Conservation (phyloP, 805 yeast genomes). For the Candida insectorum region DNA sequence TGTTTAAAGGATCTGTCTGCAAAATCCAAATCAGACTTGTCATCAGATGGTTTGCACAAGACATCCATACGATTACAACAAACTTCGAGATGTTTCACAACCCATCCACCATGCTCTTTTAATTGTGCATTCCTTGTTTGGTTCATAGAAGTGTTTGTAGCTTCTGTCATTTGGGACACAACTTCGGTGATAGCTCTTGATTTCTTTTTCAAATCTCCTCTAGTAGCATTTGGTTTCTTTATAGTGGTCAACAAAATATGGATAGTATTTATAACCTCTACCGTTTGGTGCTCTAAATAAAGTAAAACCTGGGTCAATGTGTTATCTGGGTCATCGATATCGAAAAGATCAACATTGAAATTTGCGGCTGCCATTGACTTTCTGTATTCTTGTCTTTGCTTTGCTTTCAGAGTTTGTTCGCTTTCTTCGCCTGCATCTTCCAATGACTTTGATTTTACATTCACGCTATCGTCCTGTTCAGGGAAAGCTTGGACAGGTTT, state of each 20-base stretch:
- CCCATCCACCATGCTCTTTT: conserved; percentile 90
- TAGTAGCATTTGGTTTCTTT: conserved; percentile 71
- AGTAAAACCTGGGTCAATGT: conserved; percentile 78
- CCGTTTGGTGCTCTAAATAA: conserved; percentile 91
- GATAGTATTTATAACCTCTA: conserved; percentile 84
- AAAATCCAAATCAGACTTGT: conserved; percentile 51
- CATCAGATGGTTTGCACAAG: conserved; percentile 49
- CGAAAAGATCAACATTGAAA: conserved; percentile 72
- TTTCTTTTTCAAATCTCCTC: conserved; percentile 67
- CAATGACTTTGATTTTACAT: background rate
- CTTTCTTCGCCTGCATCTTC: conserved; percentile 19
- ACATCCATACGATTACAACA: conserved; percentile 80
- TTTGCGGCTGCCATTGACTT: conserved; percentile 50
- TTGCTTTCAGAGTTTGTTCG: conserved; percentile 30
- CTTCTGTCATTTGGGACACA: conserved; percentile 83
- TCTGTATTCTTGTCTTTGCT: conserved; percentile 43
- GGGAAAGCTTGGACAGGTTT: no score
- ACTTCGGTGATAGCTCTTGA: conserved; percentile 76
- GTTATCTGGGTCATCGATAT: conserved; percentile 83
- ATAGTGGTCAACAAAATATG: conserved; percentile 77
- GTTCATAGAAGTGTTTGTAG: conserved; percentile 82
- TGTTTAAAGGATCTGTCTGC: conserved; percentile 91
- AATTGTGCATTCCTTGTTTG: conserved; percentile 82
- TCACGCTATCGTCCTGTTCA: background rate
- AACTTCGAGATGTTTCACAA: conserved; percentile 80